Conservation (phyloP, 345 rosid species). For the Hibiscus syriacus region DNA sequence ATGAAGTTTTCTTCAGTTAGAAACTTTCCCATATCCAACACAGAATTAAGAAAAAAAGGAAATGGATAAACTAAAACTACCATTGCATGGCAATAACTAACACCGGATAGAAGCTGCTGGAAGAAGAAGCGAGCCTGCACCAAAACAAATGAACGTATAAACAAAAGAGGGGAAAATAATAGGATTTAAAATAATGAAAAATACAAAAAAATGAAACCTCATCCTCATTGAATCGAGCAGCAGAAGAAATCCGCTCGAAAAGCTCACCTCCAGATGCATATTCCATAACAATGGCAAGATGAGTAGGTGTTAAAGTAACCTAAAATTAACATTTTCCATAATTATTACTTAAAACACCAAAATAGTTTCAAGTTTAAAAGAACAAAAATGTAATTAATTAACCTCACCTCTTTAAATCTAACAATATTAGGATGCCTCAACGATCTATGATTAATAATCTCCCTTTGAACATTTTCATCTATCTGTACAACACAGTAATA, state of each 20-base stretch:
- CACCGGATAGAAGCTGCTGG: slow-evolving; percentile 75
- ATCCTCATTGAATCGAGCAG: slow-evolving; percentile 71
- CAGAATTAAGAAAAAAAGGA: not conserved
- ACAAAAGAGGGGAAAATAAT: not conserved
- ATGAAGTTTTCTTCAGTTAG: too few relatives aligned
- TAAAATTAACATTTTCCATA: not conserved
- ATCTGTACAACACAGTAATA: slow-evolving; percentile 32
- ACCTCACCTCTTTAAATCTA: slow-evolving; percentile 48
- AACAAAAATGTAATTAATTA: not conserved
- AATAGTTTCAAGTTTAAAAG: too few relatives aligned
- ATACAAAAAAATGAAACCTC: slow-evolving; percentile 30
- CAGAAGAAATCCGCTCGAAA: slow-evolving; percentile 72
- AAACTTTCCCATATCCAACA: not conserved
- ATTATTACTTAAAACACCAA: not conserved
- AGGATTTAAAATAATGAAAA: not conserved
- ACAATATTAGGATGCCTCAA: slow-evolving; percentile 76
- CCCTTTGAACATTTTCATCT: slow-evolving; percentile 77
- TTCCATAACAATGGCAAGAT: slow-evolving; percentile 81
- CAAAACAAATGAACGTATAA: not conserved
- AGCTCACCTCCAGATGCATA: slow-evolving; percentile 86
- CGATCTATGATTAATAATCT: slow-evolving; percentile 75
- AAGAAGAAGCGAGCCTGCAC: slow-evolving; percentile 72
- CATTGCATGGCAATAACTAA: slow-evolving; percentile 70
- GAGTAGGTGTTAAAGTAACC: slow-evolving; percentile 77
- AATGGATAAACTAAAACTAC: slow-evolving; percentile 8